Evolutionary conservation across 192 early-diverging fungal species (phyloP), one percentile per base, ranked within the genome.

Genomic region (Endogone sp.): DNA sequence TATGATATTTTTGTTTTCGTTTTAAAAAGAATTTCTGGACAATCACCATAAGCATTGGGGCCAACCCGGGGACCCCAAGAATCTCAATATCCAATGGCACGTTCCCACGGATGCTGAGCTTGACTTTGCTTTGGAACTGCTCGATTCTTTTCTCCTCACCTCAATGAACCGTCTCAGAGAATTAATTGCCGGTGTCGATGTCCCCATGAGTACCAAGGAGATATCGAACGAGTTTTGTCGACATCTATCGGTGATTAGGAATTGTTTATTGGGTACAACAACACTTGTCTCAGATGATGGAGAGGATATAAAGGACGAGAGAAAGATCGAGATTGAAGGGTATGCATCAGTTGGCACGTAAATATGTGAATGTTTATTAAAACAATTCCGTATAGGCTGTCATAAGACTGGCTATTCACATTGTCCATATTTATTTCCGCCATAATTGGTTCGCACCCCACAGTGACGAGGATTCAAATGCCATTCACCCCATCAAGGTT

Each of bases 11-110:
- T 24, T 3, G 6, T 60, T 29, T 44, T 6, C 31, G 22, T 56
- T 54, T 58, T 32, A 16, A 23, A 29, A 66, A 79, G 84, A 84
- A 61, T 90, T 88, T 75, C 86, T 84, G 76, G 67, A 81, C 21
- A 81, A 86, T 27, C 89, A 89, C 29, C 90, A 94, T 68, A 69
- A 84, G 68, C 76, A 88, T 24, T 98, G 96, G 96, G 94, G 94
- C 3, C 68, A 86, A 29, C 76, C 85, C 2, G 70, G 75, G 0
- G 74, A 88, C 55, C 73, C 84, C 0, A 73, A 83, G 0, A 73
- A 85, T 56, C 79, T 92, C 24, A 64, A 77, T 22, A 63, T 95
- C 9, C 59, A 86, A 60, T 98, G 96, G 96, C 93, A 96, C 71
- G 69, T 81, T 10, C 93, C 95, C 9, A 84, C 73, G 24, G 70